Evolutionary conservation across 73 alveolate genomes (phyloP).

Genomic region (Paramecium sonneborni): DNA sequence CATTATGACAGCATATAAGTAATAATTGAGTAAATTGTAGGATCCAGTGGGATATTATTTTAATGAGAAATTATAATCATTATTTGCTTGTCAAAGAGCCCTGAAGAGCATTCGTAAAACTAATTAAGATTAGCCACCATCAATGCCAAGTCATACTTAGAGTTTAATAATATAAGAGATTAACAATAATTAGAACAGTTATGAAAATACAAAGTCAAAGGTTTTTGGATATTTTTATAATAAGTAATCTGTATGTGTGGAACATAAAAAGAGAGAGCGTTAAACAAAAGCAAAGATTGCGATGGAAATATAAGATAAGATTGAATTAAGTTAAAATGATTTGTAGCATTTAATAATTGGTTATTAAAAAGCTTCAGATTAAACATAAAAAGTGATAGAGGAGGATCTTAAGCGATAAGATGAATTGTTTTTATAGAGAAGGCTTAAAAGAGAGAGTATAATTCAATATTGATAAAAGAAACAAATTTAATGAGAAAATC

Average conservation of each 20-base stretch:
- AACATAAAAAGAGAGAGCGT: background rate
- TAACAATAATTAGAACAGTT: background rate
- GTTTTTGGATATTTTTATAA: background rate
- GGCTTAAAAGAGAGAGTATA: slow-evolving; percentile 29
- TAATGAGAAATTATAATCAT: background rate
- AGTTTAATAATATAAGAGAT: background rate
- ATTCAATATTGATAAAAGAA: background rate
- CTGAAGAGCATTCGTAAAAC: slow-evolving; percentile 16
- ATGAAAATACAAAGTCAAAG: background rate
- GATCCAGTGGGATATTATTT: slow-evolving; percentile 19
- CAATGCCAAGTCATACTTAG: background rate
- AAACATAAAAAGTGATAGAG: background rate
- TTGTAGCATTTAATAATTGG: background rate
- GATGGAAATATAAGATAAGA: slow-evolving; percentile 1
- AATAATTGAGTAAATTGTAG: background rate
- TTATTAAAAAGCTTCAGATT: background rate
- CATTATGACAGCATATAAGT: slow-evolving; percentile 4
- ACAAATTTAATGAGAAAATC: slow-evolving; percentile 5
- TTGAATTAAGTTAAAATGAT: background rate
- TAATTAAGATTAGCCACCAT: background rate
- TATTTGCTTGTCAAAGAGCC: slow-evolving; percentile 37
- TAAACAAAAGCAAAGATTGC: slow-evolving; percentile 22
- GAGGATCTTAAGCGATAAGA: background rate
- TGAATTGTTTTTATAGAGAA: background rate
- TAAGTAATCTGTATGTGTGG: background rate